phyloP scores from a whole-genome alignment of 1,139 yeast genomes.

The Candida anutae region DNA sequence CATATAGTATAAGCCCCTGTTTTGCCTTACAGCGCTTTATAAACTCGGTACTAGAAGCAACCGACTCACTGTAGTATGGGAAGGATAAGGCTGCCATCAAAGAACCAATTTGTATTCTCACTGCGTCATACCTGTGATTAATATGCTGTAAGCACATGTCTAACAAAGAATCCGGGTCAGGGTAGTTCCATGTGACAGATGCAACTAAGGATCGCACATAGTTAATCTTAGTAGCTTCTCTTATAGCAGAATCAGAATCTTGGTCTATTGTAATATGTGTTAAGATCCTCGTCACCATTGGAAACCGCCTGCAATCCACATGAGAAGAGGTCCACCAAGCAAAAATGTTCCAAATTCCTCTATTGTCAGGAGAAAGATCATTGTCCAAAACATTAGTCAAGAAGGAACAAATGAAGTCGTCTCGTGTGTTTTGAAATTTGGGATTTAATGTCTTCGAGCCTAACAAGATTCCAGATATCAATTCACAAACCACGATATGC shows the following conservation, averaged over 20 bases:
- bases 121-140: slow-evolving; percentile 65
- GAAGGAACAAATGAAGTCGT: slow-evolving; percentile 37
- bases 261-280: slow-evolving; percentile 42
- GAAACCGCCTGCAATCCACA: slow-evolving; percentile 60
- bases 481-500: slow-evolving; percentile 56
- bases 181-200: slow-evolving; percentile 52
- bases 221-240: slow-evolving; percentile 56
- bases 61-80: slow-evolving; percentile 45
- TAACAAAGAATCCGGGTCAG: slow-evolving; percentile 41
- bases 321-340: slow-evolving; percentile 69
- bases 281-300: slow-evolving; percentile 42
- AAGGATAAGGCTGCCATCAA: slow-evolving; percentile 51
- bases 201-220: slow-evolving; percentile 51
- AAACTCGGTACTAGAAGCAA: slow-evolving; percentile 35
- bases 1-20: slow-evolving; percentile 19
- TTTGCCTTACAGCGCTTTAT: slow-evolving; percentile 25
- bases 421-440: slow-evolving; percentile 27
- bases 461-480: slow-evolving; percentile 49
- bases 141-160: slow-evolving; percentile 41
- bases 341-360: slow-evolving; percentile 70
- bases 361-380: slow-evolving; percentile 71
- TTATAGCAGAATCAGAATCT: slow-evolving; percentile 56
- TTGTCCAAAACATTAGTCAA: slow-evolving; percentile 41
- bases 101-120: slow-evolving; percentile 65
- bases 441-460: slow-evolving; percentile 34